phyloP scores from a whole-genome alignment of 345 rosid genomes.

The Eucalyptus marginata region DNA sequence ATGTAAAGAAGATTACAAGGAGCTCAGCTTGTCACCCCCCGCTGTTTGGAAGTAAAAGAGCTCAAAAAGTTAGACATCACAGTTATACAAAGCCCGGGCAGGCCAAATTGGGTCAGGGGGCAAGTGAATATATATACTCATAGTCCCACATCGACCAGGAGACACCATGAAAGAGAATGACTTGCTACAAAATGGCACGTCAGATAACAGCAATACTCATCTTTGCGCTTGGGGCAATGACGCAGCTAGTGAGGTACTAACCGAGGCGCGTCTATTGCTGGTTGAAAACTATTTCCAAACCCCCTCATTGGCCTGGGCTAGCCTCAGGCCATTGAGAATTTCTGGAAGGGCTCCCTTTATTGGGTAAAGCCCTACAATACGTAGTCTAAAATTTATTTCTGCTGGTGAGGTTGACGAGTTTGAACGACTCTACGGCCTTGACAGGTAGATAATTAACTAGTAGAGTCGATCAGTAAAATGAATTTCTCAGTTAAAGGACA shows the following conservation, averaged over 20 bases:
- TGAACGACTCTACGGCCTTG: too few species aligned
- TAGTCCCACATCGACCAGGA: neutral
- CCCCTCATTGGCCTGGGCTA: constrained; percentile 25
- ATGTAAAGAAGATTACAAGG: neutral
- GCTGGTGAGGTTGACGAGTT: too few species aligned
- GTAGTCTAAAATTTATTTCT: fast-evolving
- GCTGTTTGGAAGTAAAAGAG: neutral
- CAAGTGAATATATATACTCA: neutral
- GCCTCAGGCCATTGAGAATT: constrained; percentile 21
- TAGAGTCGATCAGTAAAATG: too few species aligned
- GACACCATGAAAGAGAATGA: neutral
- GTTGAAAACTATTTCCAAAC: constrained; percentile 42
- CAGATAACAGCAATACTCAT: fast-evolving
- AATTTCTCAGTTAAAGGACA: fast-evolving
- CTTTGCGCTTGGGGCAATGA: constrained; percentile 34
- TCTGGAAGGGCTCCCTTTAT: constrained; percentile 28
- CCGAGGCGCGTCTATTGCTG: constrained; percentile 43
- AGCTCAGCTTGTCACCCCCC: neutral
- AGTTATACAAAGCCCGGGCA: neutral
- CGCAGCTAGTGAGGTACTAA: constrained; percentile 35
- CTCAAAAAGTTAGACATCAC: neutral
- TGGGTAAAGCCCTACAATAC: neutral
- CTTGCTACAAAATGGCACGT: neutral
- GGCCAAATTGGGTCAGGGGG: neutral
- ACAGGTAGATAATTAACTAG: fast-evolving